phyloP scores from a whole-genome alignment of 176 grass and related monocot species.

The Thinopyrum elongatum region DNA sequence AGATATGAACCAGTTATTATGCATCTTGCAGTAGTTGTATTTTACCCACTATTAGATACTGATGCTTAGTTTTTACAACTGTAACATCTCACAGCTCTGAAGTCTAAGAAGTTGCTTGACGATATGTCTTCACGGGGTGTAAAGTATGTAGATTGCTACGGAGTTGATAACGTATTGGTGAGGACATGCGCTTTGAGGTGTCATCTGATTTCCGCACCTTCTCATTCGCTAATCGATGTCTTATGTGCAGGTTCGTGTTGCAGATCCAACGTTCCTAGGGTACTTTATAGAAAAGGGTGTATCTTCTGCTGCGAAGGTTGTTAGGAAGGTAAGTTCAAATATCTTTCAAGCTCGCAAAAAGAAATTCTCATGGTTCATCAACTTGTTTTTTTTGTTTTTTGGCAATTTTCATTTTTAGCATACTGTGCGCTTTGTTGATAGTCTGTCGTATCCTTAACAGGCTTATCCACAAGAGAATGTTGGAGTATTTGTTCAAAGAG shows the following conservation, averaged over 20 bases:
- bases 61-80: slow-evolving; percentile 12
- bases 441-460: slow-evolving; percentile 43
- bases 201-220: neutral
- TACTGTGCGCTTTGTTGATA: neutral
- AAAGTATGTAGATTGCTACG: slow-evolving; percentile 95
- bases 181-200: slow-evolving; percentile 5
- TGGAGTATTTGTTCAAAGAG: slow-evolving; percentile 96
- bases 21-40: neutral
- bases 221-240: slow-evolving; percentile 35
- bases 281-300: slow-evolving; percentile 96
- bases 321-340: slow-evolving; percentile 72
- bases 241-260: slow-evolving; percentile 80
- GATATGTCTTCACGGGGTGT: slow-evolving; percentile 82
- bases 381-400: neutral
- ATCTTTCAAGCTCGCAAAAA: neutral
- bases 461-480: slow-evolving; percentile 99
- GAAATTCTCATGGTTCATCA: slow-evolving; percentile 1
- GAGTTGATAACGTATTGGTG: slow-evolving; percentile 92
- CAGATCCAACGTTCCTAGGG: slow-evolving; percentile 92
- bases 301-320: slow-evolving; percentile 86
- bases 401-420: neutral
- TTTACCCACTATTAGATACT: neutral
- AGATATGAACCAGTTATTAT: neutral
- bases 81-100: slow-evolving; percentile 53
- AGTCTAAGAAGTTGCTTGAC: slow-evolving; percentile 82